Conservation (phyloP, 2,329 filamentous ascomycete genomes). For the Alternaria consortialis region DNA sequence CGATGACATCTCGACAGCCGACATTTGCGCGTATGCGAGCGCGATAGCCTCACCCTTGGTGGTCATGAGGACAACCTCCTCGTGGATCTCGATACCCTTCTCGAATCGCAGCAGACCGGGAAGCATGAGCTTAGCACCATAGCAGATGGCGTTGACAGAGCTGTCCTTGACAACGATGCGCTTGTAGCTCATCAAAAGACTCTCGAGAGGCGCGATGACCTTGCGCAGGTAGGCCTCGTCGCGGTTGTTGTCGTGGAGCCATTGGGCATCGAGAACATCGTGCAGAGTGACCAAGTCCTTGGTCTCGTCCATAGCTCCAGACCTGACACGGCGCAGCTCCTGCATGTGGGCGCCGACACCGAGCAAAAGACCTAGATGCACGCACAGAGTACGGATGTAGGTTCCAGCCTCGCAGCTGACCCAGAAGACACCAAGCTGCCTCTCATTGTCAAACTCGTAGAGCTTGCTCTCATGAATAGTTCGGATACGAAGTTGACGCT, state of each 20-base stretch:
- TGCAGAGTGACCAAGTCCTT: constrained; percentile 92
- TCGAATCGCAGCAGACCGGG: constrained; percentile 94
- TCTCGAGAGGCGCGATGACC: constrained; percentile 93
- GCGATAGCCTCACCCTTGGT: constrained; percentile 99
- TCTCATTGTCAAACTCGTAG: constrained; percentile 95
- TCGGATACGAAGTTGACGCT: constrained; percentile 97
- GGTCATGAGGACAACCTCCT: constrained; percentile 97
- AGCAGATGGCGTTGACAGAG: constrained; percentile 96
- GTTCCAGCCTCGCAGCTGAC: constrained; percentile 98
- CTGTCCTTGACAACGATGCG: constrained; percentile 97
- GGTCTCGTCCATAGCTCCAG: constrained; percentile 93
- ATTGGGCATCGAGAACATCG: constrained; percentile 95
- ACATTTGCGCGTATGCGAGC: constrained; percentile 96
- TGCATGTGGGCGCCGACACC: constrained; percentile 98
- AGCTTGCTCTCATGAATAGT: constrained; percentile 98
- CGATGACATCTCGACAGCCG: constrained; percentile 92
- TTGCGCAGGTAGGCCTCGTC: constrained; percentile 92
- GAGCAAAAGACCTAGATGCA: constrained; percentile 80
- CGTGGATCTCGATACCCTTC: constrained; percentile 88
- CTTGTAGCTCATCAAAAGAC: constrained; percentile 91
- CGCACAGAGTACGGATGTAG: constrained; percentile 97
- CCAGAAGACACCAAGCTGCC: constrained; percentile 98
- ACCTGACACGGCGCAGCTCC: constrained; percentile 91
- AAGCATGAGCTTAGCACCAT: constrained; percentile 98
- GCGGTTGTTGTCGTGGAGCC: constrained; percentile 92